Evolutionary conservation across 2,329 filamentous ascomycete species (phyloP).

Genomic region (Aspergillus awamori): DNA sequence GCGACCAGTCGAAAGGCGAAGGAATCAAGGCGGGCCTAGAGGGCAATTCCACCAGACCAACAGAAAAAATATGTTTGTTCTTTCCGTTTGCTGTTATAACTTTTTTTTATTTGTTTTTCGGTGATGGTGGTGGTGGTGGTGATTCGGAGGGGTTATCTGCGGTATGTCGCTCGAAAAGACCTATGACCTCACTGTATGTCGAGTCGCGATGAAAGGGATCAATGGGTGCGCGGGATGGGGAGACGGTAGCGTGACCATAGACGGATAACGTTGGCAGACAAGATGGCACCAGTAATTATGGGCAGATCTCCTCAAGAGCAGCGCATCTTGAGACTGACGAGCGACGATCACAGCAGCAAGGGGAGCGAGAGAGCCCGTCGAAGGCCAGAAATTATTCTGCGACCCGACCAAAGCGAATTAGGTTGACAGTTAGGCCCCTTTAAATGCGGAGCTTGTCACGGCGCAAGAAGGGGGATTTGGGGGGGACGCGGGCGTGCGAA

Average conservation of each 20-base stretch:
- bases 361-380: conserved; percentile 13
- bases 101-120: too few relatives aligned
- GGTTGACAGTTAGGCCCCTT: conserved; percentile 10
- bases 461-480: conserved; percentile 7
- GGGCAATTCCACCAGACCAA: conserved; percentile 12
- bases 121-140: too few relatives aligned
- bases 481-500: not conserved
- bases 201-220: conserved; percentile 14
- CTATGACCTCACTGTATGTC: conserved; percentile 18
- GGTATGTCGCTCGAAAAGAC: conserved; percentile 12
- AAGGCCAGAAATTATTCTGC: conserved; percentile 5
- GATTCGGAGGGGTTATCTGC: conserved; percentile 9
- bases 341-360: conserved; percentile 11
- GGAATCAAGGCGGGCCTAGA: conserved; percentile 15
- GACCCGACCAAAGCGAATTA: conserved; percentile 15
- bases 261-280: conserved; percentile 36
- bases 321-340: conserved; percentile 29
- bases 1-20: conserved; percentile 20
- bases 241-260: conserved; percentile 36
- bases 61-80: conserved; percentile 12
- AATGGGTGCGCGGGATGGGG: conserved; percentile 25
- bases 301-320: conserved; percentile 32
- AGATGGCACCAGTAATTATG: conserved; percentile 28
- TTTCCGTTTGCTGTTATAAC: not conserved
- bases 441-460: not conserved